Base-by-base conservation (phyloP, 176 grass and related monocot genomes). In the Ensete glaucum region DNA sequence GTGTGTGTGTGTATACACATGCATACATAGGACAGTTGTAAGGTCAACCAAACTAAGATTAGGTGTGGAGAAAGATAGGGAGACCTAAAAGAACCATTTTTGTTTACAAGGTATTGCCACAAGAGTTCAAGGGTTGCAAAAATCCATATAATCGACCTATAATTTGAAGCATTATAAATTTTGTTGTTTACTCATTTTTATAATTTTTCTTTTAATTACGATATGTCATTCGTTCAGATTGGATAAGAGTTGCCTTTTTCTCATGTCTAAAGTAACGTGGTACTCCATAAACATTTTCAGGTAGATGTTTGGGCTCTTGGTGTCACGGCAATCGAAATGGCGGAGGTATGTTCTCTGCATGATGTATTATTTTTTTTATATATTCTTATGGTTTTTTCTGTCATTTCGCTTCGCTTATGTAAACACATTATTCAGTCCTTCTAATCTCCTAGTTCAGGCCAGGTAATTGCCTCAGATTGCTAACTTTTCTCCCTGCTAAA, bases 271-370 rank as follows among this genome's bases (percentile, higher is more conserved):
- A 6, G 56, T 59, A 16, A 59, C 56, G 16, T n/a, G 25, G 15
- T 50, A 50, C 17, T n/a, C 15, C 51, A 21, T 19, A 25, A 50
- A 11, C 14, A 50, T 84, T 72, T 71, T 69, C 78, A 99, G 95
- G 95, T 99, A 67, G 95, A 99, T 85, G 95, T 99, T 74, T 99
- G 95, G 95, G 95, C 95, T 79, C 88, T 99, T 81, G 95, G 95
- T 86, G 90, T 99, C 67, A 91, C 95, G 57, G 95, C 95, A 75
- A 99, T 99, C 82, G 95, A 99, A 79, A 99, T 99, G 95, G 95
- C 88, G 81, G 95, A 99, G 95, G 95, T 99, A 83, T 22, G 62
- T 71, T 76, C 50, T 27, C 56, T 71, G 17, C 66, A 70, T 69
- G 55, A 5, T 51, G 20, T 20, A 11, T 17, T 51, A 50, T 49